Conservation (phyloP, 352 stramenopile genomes). For the Phytophthora kernoviae region DNA sequence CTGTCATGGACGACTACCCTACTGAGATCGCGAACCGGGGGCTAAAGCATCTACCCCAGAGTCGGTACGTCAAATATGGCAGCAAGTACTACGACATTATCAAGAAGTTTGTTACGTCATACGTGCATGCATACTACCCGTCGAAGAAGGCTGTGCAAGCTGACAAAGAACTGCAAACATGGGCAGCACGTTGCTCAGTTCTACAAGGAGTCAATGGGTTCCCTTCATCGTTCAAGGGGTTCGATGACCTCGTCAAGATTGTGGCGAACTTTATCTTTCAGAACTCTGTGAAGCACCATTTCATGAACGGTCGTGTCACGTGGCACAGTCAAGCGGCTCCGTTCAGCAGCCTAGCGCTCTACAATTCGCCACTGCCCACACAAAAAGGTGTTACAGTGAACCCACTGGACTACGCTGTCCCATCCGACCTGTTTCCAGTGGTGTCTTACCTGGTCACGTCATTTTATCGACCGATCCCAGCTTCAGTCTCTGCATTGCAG, state of each 20-base stretch:
- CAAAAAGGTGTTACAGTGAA: slow-evolving; percentile 30
- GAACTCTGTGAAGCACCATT: slow-evolving; percentile 46
- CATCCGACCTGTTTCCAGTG: slow-evolving; percentile 4
- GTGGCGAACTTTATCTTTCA: slow-evolving; percentile 50
- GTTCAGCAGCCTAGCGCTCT: slow-evolving; percentile 31
- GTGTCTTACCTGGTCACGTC: slow-evolving; percentile 1
- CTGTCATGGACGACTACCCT: slow-evolving; percentile 23
- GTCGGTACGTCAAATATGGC: slow-evolving; percentile 31
- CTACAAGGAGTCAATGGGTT: slow-evolving; percentile 42
- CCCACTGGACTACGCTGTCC: slow-evolving; percentile 33
- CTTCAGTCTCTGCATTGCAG: not conserved
- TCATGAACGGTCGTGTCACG: slow-evolving; percentile 45
- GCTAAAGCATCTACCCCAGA: slow-evolving; percentile 24
- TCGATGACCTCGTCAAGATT: slow-evolving; percentile 22
- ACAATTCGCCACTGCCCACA: slow-evolving; percentile 36
- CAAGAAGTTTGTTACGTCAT: slow-evolving; percentile 41
- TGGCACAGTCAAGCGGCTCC: slow-evolving; percentile 44
- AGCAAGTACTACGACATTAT: slow-evolving; percentile 36
- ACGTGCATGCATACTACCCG: slow-evolving; percentile 43
- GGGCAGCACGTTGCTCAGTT: slow-evolving; percentile 27
- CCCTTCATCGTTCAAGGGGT: slow-evolving; percentile 19
- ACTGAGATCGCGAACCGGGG: slow-evolving; percentile 27
- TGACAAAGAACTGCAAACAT: slow-evolving; percentile 54
- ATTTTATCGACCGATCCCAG: slow-evolving; percentile 7
- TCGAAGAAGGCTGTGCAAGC: slow-evolving; percentile 18